A percentile compares a stretch with the other conserved stretches of the same genome.
These are phyloP conservation scores for Cyberlindnera japonica DNA, from an alignment of 805 yeast genomes.

Conservation along the genomic window DNA sequence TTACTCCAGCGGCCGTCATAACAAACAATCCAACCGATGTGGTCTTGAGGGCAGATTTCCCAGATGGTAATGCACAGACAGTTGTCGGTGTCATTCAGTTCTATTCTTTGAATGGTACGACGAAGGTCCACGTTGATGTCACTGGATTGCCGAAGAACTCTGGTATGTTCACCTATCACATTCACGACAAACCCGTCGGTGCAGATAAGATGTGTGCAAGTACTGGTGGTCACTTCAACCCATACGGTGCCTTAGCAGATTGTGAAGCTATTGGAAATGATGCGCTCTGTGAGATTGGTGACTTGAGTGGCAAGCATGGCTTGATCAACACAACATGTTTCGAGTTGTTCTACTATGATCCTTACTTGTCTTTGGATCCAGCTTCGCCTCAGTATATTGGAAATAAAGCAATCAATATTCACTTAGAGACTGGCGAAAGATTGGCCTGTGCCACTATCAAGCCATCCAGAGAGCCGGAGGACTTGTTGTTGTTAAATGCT, in stretches of 20 bases:
- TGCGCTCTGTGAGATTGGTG: constrained; percentile 65
- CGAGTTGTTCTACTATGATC: constrained; percentile 60
- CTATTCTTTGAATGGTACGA: constrained; percentile 54
- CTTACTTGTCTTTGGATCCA: constrained; percentile 59
- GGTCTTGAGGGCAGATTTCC: constrained; percentile 30
- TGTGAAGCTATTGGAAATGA: constrained; percentile 52
- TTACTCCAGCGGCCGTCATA: constrained; percentile 15
- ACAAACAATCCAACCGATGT: constrained; percentile 25
- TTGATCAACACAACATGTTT: constrained; percentile 66
- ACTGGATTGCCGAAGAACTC: constrained; percentile 64
- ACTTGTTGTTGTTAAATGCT: constrained; percentile 25
- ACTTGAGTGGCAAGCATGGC: constrained; percentile 76
- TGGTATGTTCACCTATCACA: constrained; percentile 69
- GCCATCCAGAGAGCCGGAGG: constrained; percentile 28
- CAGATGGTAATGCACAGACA: constrained; percentile 29
- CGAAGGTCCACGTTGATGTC: constrained; percentile 65
- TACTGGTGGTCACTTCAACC: constrained; percentile 60
- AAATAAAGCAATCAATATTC: constrained; percentile 54
- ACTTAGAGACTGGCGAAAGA: constrained; percentile 47
- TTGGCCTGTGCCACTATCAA: constrained; percentile 61
- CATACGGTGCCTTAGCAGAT: constrained; percentile 50
- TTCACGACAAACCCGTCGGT: constrained; percentile 58
- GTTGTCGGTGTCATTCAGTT: constrained; percentile 55
- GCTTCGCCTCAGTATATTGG: constrained; percentile 54
- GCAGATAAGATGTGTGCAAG: constrained; percentile 47